Percentiles rank a stretch among this genome's conserved stretches.
These are phyloP conservation scores for Fraxinus excelsior DNA, from an alignment of 257 asterid genomes.

Conservation along the genomic window DNA sequence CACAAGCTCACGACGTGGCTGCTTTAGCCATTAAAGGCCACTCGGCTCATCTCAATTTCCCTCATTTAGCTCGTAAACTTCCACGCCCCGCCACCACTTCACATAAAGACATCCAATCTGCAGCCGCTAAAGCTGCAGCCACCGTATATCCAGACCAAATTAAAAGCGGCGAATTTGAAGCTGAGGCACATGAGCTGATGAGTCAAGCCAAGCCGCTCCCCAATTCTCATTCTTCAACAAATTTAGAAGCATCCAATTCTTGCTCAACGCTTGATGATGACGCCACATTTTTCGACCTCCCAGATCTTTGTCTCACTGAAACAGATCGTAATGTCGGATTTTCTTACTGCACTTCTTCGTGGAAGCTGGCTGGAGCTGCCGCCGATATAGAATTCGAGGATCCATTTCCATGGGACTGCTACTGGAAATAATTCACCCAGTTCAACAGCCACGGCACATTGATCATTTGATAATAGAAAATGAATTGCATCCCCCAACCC, in stretches of 20 bases:
- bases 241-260: conserved; percentile 48
- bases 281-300: conserved; percentile 70
- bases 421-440: conserved; percentile 20
- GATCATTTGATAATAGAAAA: no score
- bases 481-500: no score
- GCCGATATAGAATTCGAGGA: conserved; percentile 65
- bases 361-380: conserved; percentile 58
- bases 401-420: conserved; percentile 64
- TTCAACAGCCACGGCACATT: not conserved
- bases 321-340: conserved; percentile 38
- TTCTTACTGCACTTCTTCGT: conserved; percentile 47
- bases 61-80: conserved; percentile 56
- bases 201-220: conserved; percentile 23
- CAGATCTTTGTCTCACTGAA: conserved; percentile 55
- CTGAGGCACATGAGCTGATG: conserved; percentile 36
- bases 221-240: conserved; percentile 45
- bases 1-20: conserved; percentile 91
- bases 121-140: conserved; percentile 73
- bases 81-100: conserved; percentile 71
- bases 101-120: conserved; percentile 85
- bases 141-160: conserved; percentile 30
- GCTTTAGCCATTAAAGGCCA: conserved; percentile 81
- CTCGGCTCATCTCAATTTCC: conserved; percentile 82
- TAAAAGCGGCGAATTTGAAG: not conserved
- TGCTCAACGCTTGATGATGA: conserved; percentile 52